Evolutionary conservation across 345 rosid species (phyloP), one percentile per base, ranked within the genome.

Genomic region (Lumnitzera racemosa): DNA sequence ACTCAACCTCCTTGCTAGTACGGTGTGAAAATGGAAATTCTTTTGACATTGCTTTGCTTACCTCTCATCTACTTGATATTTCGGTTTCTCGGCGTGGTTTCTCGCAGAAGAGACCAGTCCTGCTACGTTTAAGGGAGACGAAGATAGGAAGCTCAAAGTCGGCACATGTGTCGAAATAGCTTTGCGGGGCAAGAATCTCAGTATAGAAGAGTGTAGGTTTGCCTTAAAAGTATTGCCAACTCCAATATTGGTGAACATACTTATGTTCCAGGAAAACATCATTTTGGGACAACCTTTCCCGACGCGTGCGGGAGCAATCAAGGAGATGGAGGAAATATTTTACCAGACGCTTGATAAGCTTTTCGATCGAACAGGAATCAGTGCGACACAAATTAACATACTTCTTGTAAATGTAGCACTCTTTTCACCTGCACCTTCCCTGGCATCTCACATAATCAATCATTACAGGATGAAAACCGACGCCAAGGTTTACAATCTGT

Each of bases 161-260:
- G 47, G 16, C 17, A 16, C 49, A 1, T 67, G 65, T 15, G 68
- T 47, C 1, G 47, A 55, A 2, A 49, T 67, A 4, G 31, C 58
- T 14, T 3, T 23, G 4, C 27, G 65, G 43, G 61, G 61, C 64
- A 15, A 54, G 27, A 62, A 12, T 2, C 61, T 67, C 24, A 50
- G 65, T 2, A 50, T 56, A 3, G 49, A 25, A 16, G 68, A 72
- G 16, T 50, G 53, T 61, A 53, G 55, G 55, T 72, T 72, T 55
- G 72, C 62, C 46, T 8, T 1, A 48, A 27, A 3, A 49, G 60
- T 14, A 46, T 59, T 43, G 72, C 62, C 27, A 27, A 50, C 41
- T 62, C 72, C 0, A 70, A 67, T 47, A 49, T 67, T 13, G 76
- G 72, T n/a, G 72, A 72, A 46, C 24, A 67, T 8, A 63, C 65